Percentiles rank a stretch among this genome's conserved stretches.
phyloP scores from a whole-genome alignment of 2,329 filamentous ascomycete species.

The Hypocreales sp. region DNA sequence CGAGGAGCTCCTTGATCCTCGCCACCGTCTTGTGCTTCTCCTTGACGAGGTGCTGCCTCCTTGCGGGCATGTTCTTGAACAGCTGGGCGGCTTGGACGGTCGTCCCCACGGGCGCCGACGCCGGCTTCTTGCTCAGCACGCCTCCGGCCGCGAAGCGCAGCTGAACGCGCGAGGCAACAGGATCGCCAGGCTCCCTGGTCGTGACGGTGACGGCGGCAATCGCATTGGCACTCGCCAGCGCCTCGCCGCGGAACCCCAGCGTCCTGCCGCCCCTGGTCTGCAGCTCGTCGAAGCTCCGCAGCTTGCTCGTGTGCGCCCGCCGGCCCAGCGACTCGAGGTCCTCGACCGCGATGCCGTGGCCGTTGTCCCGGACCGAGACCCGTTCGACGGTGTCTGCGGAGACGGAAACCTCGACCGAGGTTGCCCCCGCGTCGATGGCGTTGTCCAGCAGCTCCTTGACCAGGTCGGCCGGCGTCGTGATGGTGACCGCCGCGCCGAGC shows the following conservation, averaged over 20 bases:
- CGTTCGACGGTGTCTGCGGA: conserved; percentile 51
- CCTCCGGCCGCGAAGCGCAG: conserved; percentile 21
- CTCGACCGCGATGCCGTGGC: conserved; percentile 47
- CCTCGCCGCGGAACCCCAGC: conserved; percentile 65
- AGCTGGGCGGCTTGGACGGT: conserved; percentile 46
- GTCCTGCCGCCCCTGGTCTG: conserved; percentile 36
- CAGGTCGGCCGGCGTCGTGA: conserved; percentile 43
- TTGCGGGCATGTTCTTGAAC: conserved; percentile 46
- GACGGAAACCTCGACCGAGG: conserved; percentile 47
- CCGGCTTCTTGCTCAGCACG: conserved; percentile 12
- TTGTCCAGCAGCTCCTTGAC: conserved; percentile 72
- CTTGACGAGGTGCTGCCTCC: conserved; percentile 41
- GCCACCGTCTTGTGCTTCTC: conserved; percentile 38
- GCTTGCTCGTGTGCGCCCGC: conserved; percentile 60
- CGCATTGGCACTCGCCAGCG: conserved; percentile 49
- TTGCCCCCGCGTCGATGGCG: conserved; percentile 56
- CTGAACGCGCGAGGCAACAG: conserved; percentile 35
- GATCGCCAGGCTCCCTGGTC: conserved; percentile 46
- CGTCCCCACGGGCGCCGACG: conserved; percentile 49
- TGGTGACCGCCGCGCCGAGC: conserved; percentile 43
- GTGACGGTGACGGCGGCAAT: conserved; percentile 45
- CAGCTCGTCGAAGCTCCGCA: conserved; percentile 48
- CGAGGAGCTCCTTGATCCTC: conserved; percentile 43
- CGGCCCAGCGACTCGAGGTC: conserved; percentile 49
- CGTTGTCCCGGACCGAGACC: conserved; percentile 59